Evolutionary conservation across 2,329 filamentous ascomycete genomes (phyloP).

Genomic region (Cytospora piceae): DNA sequence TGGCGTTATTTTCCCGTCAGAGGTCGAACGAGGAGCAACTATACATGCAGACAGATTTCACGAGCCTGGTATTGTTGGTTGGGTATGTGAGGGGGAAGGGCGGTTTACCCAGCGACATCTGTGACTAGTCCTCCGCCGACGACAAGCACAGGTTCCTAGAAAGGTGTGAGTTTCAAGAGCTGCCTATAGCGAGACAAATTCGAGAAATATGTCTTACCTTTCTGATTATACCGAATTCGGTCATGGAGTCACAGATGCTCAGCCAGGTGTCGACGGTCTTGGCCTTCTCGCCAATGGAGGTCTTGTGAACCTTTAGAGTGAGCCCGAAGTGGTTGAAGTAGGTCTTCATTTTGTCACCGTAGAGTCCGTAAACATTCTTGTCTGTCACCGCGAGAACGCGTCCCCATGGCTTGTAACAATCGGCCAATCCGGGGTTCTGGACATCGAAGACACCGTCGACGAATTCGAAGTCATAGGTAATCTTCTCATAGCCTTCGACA

Average conservation of each 20-base stretch:
- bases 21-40: not conserved
- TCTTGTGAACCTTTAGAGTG: constrained; percentile 68
- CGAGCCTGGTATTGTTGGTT: constrained; percentile 32
- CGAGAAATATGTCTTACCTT: constrained; percentile 46
- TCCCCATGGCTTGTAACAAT: constrained; percentile 68
- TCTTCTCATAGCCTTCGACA: constrained; percentile 75
- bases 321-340: constrained; percentile 70
- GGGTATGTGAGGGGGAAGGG: constrained; percentile 25
- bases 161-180: constrained; percentile 17
- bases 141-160: constrained; percentile 65
- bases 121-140: constrained; percentile 73
- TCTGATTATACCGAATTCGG: constrained; percentile 69
- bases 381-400: constrained; percentile 72
- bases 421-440: constrained; percentile 62
- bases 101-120: constrained; percentile 70
- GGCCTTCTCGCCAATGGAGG: constrained; percentile 75
- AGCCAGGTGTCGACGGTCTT: constrained; percentile 73
- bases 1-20: not conserved
- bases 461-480: constrained; percentile 76
- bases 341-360: constrained; percentile 65
- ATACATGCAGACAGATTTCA: not conserved
- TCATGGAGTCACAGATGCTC: constrained; percentile 74
- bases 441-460: constrained; percentile 69
- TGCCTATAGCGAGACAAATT: no score
- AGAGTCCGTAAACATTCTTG: constrained; percentile 70